phyloP scores from a whole-genome alignment of 23 red algal species.

The Gracilaria domingensis region DNA sequence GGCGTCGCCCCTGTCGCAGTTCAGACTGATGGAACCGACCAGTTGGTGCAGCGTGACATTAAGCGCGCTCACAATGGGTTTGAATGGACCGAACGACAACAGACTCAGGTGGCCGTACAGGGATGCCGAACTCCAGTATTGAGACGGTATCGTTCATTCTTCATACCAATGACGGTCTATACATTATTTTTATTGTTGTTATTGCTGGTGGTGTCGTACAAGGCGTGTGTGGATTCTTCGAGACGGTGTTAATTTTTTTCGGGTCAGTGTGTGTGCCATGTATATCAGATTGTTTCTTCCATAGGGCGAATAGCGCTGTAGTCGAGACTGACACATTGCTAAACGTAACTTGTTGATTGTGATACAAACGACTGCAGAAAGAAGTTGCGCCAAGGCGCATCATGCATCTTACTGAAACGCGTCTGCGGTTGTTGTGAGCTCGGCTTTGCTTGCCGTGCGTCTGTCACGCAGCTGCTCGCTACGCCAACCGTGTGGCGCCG shows the following conservation, averaged over 20 bases:
- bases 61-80: neutral
- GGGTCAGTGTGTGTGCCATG: neutral
- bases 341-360: constrained; percentile 18
- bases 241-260: constrained; percentile 14
- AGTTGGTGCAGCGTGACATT: constrained; percentile 8
- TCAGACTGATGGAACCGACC: neutral
- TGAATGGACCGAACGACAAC: constrained; percentile 20
- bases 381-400: no score
- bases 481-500: neutral
- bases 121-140: constrained; percentile 30
- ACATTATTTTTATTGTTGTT: constrained; percentile 46
- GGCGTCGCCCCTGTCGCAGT: neutral
- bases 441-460: neutral
- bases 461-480: neutral
- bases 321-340: constrained; percentile 4
- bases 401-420: neutral
- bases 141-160: constrained; percentile 49
- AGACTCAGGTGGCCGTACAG: constrained; percentile 7
- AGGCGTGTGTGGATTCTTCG: constrained; percentile 39
- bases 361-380: neutral
- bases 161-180: constrained; percentile 50
- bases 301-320: constrained; percentile 33
- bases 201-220: constrained; percentile 49
- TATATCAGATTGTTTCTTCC: neutral
- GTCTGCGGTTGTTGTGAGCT: neutral